A percentile compares a stretch with the other conserved stretches of the same genome.
These are phyloP conservation scores for Alliaria petiolata DNA, from an alignment of 345 rosid species.

Conservation along the genomic window DNA sequence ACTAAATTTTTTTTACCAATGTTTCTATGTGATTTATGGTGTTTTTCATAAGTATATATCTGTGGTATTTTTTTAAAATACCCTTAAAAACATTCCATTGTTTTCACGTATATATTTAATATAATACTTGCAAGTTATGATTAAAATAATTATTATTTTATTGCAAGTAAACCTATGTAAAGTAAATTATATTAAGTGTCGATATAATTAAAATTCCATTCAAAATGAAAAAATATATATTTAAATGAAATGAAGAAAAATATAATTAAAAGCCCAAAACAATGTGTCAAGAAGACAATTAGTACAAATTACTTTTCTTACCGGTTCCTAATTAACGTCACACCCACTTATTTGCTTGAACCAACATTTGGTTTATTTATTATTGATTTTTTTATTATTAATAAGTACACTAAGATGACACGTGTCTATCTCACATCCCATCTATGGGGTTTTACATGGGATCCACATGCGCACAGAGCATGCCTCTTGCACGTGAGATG, in stretches of 20 bases:
- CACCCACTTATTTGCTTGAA: conserved; percentile 17
- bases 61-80: too few species aligned
- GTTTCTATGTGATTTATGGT: too few species aligned
- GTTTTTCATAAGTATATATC: too few species aligned
- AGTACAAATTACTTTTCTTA: neutral
- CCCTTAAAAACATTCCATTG: too few species aligned
- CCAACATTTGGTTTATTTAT: neutral
- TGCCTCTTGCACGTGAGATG: conserved; percentile 31
- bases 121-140: neutral
- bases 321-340: conserved; percentile 8
- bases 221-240: neutral
- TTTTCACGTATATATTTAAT: too few species aligned
- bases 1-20: too few species aligned
- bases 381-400: neutral
- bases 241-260: neutral
- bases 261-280: neutral
- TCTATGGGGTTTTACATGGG: neutral
- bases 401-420: neutral
- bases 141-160: neutral
- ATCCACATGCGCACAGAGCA: conserved; percentile 28
- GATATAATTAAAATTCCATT: neutral
- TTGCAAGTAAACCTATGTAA: neutral
- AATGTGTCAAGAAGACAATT: conserved; percentile 6
- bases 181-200: neutral
- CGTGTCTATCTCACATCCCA: neutral